Conservation (phyloP, 768 basidiomycete species). For the Boletus insuetus region DNA sequence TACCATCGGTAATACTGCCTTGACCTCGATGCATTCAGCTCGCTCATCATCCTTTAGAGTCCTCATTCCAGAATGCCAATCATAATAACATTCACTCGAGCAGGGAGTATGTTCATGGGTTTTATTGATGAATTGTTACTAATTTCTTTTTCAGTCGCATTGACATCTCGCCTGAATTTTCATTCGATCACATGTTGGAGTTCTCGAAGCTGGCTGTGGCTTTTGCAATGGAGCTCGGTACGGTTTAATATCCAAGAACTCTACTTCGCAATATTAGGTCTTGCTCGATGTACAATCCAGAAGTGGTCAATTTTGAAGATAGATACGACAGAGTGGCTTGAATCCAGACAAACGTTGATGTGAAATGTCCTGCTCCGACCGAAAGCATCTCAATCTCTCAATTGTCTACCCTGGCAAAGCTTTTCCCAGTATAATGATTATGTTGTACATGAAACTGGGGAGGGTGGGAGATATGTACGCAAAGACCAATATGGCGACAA, state of each 20-base stretch:
- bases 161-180: constrained; percentile 85
- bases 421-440: too few species aligned
- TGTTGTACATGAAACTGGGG: not conserved
- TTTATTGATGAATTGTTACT: constrained; percentile 36
- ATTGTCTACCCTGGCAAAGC: not conserved
- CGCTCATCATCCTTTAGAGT: constrained; percentile 40
- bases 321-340: too few species aligned
- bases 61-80: constrained; percentile 74
- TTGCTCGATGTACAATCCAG: not conserved
- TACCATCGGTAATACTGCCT: constrained; percentile 51
- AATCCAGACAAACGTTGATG: too few species aligned
- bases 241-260: constrained; percentile 21
- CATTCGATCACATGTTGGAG: constrained; percentile 85
- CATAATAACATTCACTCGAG: constrained; percentile 70
- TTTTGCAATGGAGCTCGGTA: constrained; percentile 73
- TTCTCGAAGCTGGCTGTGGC: constrained; percentile 84
- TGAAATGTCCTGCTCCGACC: too few species aligned
- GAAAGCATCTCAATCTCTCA: too few species aligned
- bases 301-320: not conserved
- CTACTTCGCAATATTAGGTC: not conserved
- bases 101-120: constrained; percentile 62
- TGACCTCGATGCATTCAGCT: not conserved
- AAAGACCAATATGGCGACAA: not conserved
- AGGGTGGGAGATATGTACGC: not conserved
- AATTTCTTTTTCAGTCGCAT: constrained; percentile 54